Evolutionary conservation across 2,329 filamentous ascomycete genomes (phyloP), one percentile per base, ranked within the genome.

Genomic region (Blastomyces gilchristii): DNA sequence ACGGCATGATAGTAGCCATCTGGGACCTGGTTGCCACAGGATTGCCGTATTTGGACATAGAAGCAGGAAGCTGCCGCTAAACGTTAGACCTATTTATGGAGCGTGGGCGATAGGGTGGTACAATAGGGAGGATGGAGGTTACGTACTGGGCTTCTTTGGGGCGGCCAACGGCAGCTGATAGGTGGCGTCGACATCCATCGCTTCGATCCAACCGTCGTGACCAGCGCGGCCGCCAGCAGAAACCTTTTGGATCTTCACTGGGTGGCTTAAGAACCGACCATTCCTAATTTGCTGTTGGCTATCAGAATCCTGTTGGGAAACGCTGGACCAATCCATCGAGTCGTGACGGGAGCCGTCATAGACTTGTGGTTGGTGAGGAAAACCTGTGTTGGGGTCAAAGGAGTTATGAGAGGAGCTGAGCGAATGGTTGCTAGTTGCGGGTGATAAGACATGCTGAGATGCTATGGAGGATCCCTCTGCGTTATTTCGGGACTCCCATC

Each of bases 121-220:
- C 34, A 63, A 62, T 47, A 47, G 45, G 28, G 58, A 60, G 41
- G 41, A 22, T 39, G 49, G 16, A 37, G 41, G 28, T 28, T 61
- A 71, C 82, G 73, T 79, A 84, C 82, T 79, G 67, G 86, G 85
- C 73, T 90, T 95, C 25, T 85, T 79, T 9, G 82, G 78, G 63
- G 83, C 84, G 69, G 95, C 90, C 0, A 82, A 78, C 0, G 92
- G 92, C 54, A 94, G 88, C 63, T 87, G 85, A 72, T 97, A 99
- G 1, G 83, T 83, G 18, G 87, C 80, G 72, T 97, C 94, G n/a
- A 97, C 90, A 41, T 91, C 94, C 8, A 96, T 77, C 0, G 91
- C 91, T 72, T 97, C 91, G 66, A 97, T 94, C 87, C 89, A 96
- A 6, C 89, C 88, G 65, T 85, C 88, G 37, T 91, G 78, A 31